Evolutionary conservation across 192 early-diverging fungal genomes (phyloP), one percentile per base, ranked within the genome.

Genomic region (Coemansia pectinata): DNA sequence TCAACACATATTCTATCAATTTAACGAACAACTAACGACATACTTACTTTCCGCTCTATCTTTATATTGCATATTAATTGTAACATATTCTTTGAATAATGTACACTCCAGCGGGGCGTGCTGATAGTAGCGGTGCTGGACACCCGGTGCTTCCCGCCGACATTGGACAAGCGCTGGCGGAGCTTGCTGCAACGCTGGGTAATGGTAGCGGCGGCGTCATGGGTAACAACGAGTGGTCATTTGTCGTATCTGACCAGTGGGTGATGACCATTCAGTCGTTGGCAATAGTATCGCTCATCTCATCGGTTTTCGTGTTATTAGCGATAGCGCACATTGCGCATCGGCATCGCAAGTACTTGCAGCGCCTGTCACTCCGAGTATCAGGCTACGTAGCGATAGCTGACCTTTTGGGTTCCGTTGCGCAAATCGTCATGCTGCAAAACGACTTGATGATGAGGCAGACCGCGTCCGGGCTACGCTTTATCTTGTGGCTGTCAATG

Each of bases 361-460:
- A 53, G 19, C 74, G 79, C 2, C 57, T 82, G 3, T 82, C 79
- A n/a, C 40, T 82, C 2, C 74, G 71, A 15, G 50, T 82, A 0
- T 82, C 79, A 0, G 74, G 67, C 4, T 77, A 69, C 41, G 69
- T 82, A 2, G 79, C 79, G 1, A 0, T 74, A 0, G 71, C 71
- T 0, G 74, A 77, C 31, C 36, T 74, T 9, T 15, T 74, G 19
- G 69, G 23, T 59, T 58, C 79, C 0, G 27, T 71, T 0, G n/a
- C 53, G 6, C 66, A 76, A 36, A 67, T 82, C 2, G 53, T 77
- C 3, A 63, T 67, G 65, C 58, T 71, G 34, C 67, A 77, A 31
- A 77, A 75, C 69, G n/a, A 50, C 47, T 34, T 77, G 17, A 82
- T 82, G 79, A 63, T 74, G 3, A 6, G n/a, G n/a, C 74, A 71